Evolutionary conservation across 2,329 filamentous ascomycete species (phyloP), one percentile per base, ranked within the genome.

Genomic region (Microdochium trichocladiopsis): DNA sequence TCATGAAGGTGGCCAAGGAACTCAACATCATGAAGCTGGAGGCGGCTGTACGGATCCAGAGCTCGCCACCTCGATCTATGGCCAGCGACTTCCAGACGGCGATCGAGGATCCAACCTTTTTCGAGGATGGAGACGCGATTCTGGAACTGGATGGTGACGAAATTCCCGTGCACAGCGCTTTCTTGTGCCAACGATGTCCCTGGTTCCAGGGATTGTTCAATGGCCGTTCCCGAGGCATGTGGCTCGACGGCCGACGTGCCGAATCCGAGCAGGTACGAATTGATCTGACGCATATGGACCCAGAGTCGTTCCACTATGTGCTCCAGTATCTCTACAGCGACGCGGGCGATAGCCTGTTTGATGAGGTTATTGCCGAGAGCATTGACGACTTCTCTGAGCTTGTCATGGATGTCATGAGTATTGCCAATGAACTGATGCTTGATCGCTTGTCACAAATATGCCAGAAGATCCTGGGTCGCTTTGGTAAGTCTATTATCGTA

Each of bases 401-500:
- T n/a, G 79, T 96, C 9, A 80, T 97, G 71, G 91, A 96, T 60
- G 88, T 97, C 47, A 86, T 97, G 79, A 84, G 84, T 52, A 86
- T 90, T 50, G 90, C 92, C 12, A 94, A 99, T 64, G 93, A 99
- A 68, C 73, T 99, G 53, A 96, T 99, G 92, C 79, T 99, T 48
- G 91, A 96, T 65, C 81, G 92, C 6, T 73, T 99, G 4, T 90
- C 90, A 4, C 89, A 96, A 65, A 84, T 95, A 25, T 97, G 94
- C 66, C 94, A 99, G 66, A 84, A 82, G 53, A 72, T 91, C 22
- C 80, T 97, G 54, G 92, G 91, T 33, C 82, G 82, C 49, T 95
- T 94, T 69, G 65, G 65, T 67, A 59, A 51, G 64, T 57, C 45
- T 9, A 11, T 41, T 9, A 2, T 36, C 28, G 2, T 11, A 18